phyloP scores from a whole-genome alignment of 176 grass and related monocot genomes.

The Carex cristatella region DNA sequence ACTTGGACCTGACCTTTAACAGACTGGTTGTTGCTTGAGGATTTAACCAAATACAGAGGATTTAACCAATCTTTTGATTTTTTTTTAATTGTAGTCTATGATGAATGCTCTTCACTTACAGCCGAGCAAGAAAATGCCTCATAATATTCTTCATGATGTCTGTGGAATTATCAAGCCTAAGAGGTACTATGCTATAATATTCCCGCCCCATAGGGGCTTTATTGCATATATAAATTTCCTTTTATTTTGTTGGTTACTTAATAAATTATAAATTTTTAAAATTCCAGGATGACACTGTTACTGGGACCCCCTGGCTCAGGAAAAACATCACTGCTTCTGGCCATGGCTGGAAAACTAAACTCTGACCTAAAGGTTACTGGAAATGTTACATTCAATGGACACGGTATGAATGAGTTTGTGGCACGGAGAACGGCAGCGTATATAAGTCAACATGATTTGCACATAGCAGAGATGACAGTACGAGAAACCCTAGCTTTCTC shows the following conservation, averaged over 20 bases:
- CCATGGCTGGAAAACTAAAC: no score
- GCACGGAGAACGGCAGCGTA: conserved; percentile 62
- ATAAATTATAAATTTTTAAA: neutral
- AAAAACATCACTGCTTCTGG: no score
- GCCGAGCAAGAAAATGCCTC: conserved; percentile 43
- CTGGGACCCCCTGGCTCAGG: no score
- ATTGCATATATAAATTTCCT: neutral
- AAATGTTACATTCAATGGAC: conserved; percentile 62
- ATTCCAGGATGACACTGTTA: no score
- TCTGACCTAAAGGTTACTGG: no score
- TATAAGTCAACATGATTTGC: conserved; percentile 66
- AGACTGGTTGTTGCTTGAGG: no score
- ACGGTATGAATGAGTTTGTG: conserved; percentile 66
- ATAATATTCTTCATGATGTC: conserved; percentile 51
- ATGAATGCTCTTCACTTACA: conserved; percentile 33
- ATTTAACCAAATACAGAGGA: neutral
- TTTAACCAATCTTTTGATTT: neutral
- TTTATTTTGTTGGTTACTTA: neutral
- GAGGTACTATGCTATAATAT: conserved; percentile 22
- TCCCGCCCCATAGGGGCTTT: no score
- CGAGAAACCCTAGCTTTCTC: conserved; percentile 69
- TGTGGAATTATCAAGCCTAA: conserved; percentile 56
- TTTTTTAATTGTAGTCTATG: conserved; percentile 17
- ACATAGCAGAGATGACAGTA: conserved; percentile 75
- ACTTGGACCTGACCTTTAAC: no score